Percentiles rank a stretch among this genome's conserved stretches.
These are phyloP conservation scores for Ophiostoma populinum DNA, from an alignment of 2,329 filamentous ascomycete species.

Conservation along the genomic window DNA sequence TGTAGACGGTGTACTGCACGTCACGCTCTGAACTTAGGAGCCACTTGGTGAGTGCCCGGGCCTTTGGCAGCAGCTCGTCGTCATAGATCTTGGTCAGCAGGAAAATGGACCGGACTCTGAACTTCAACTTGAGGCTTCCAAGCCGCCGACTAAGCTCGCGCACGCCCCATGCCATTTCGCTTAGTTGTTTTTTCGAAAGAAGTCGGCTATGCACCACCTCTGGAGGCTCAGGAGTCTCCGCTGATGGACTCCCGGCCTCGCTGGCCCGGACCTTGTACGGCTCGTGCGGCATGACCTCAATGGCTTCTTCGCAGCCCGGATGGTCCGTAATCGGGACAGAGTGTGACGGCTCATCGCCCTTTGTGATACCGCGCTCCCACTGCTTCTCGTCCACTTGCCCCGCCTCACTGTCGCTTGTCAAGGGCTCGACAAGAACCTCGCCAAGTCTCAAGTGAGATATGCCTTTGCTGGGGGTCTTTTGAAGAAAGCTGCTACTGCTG, in stretches of 20 bases:
- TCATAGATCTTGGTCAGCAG: slow-evolving; percentile 88
- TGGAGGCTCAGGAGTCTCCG: slow-evolving; percentile 25
- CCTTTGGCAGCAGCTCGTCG: slow-evolving; percentile 57
- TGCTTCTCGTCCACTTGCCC: slow-evolving; percentile 40
- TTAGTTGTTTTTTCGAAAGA: slow-evolving; percentile 84
- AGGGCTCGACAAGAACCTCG: slow-evolving; percentile 22
- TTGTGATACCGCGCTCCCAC: slow-evolving; percentile 33
- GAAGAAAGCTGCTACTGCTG: slow-evolving; percentile 2
- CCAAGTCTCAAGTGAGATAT: too few relatives aligned
- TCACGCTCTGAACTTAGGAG: slow-evolving; percentile 54
- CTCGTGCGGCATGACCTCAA: too few relatives aligned
- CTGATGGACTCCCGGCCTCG: slow-evolving; percentile 16
- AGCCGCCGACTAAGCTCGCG: slow-evolving; percentile 75
- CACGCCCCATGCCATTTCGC: slow-evolving; percentile 94
- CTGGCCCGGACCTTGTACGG: too few relatives aligned
- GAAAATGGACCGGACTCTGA: slow-evolving; percentile 70
- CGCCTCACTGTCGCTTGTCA: slow-evolving; percentile 23
- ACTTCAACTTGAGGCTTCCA: slow-evolving; percentile 64
- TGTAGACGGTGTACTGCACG: slow-evolving; percentile 58
- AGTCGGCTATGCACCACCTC: slow-evolving; percentile 43
- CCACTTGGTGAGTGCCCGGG: slow-evolving; percentile 65
- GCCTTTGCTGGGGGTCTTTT: too few relatives aligned
- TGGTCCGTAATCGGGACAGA: too few relatives aligned
- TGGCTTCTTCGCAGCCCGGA: too few relatives aligned
- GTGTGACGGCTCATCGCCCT: too few relatives aligned